Percentiles rank a stretch among this genome's conserved stretches.
Conservation (phyloP, 768 basidiomycete genomes). For the Cubamyces lactineus region DNA sequence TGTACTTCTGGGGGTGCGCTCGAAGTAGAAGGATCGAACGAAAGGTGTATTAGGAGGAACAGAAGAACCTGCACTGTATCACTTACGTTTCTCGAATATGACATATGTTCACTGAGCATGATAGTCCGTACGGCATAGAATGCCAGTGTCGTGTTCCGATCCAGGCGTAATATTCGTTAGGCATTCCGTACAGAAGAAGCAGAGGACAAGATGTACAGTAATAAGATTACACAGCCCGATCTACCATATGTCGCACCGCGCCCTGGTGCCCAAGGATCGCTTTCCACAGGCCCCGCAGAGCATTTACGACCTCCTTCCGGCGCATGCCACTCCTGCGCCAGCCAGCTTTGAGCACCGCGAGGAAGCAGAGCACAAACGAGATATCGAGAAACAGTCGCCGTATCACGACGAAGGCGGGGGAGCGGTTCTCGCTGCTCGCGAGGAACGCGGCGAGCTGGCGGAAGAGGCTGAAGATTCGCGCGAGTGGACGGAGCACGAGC, state of each 20-base stretch:
- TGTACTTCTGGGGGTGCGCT: background rate
- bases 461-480: conserved; percentile 52
- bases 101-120: background rate
- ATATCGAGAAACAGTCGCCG: conserved; percentile 78
- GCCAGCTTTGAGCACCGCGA: conserved; percentile 56
- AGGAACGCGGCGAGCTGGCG: conserved; percentile 61
- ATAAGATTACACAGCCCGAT: conserved; percentile 40
- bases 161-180: conserved; percentile 5
- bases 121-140: too few species aligned
- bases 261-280: conserved; percentile 63
- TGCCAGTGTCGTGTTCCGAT: background rate
- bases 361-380: conserved; percentile 68
- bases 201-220: conserved; percentile 2
- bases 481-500: conserved; percentile 64
- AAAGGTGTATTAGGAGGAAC: conserved; percentile 17
- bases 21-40: conserved; percentile 4
- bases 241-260: conserved; percentile 47
- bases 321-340: conserved; percentile 76
- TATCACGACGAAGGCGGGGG: conserved; percentile 68
- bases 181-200: background rate
- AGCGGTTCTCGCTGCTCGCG: conserved; percentile 57
- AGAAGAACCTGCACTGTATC: conserved; percentile 13
- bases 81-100: conserved; percentile 9
- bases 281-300: conserved; percentile 68
- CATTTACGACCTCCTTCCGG: conserved; percentile 66